Conservation (phyloP, 2,329 filamentous ascomycete genomes). For the Aspergillus jensenii region DNA sequence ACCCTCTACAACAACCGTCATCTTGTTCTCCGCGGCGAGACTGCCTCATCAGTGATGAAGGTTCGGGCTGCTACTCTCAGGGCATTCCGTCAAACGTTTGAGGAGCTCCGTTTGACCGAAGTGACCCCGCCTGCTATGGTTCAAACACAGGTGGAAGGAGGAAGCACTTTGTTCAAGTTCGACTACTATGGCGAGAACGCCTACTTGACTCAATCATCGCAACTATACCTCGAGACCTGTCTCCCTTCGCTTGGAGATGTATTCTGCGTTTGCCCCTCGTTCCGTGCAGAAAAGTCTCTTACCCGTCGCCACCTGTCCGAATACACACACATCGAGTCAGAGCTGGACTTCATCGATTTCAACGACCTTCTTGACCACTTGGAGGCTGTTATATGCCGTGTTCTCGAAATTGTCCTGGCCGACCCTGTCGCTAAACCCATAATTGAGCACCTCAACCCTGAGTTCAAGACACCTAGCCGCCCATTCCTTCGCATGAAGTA, state of each 20-base stretch:
- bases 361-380: constrained; percentile 83
- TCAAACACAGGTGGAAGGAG: constrained; percentile 92
- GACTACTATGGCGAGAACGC: constrained; percentile 86
- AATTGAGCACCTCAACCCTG: constrained; percentile 86
- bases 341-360: constrained; percentile 94
- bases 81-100: constrained; percentile 77
- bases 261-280: constrained; percentile 98
- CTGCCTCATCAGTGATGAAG: constrained; percentile 80
- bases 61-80: constrained; percentile 78
- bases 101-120: constrained; percentile 74
- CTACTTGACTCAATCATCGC: constrained; percentile 94
- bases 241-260: constrained; percentile 89
- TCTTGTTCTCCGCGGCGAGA: constrained; percentile 80
- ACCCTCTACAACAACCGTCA: constrained; percentile 80
- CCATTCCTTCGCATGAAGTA: constrained; percentile 97
- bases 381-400: constrained; percentile 82
- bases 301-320: constrained; percentile 93
- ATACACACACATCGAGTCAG: constrained; percentile 95
- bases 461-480: constrained; percentile 75
- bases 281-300: constrained; percentile 94
- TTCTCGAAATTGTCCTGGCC: constrained; percentile 73
- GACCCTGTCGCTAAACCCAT: constrained; percentile 71
- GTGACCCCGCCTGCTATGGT: constrained; percentile 88
- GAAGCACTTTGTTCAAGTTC: constrained; percentile 85
- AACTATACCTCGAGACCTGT: constrained; percentile 95